phyloP scores from a whole-genome alignment of 2,329 filamentous ascomycete genomes.

The Sclerotinia sclerotiorum region DNA sequence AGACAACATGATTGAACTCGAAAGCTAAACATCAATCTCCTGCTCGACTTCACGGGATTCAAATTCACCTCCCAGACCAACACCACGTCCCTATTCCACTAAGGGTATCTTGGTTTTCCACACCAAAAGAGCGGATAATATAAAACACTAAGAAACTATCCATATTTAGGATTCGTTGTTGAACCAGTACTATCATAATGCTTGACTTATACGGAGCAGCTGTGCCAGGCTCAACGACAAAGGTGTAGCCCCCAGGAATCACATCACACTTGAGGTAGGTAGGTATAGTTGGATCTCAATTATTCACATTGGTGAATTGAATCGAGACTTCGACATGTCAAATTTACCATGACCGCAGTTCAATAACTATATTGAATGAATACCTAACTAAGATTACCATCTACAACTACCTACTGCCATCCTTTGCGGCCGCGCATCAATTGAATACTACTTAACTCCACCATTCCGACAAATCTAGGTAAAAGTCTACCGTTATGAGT shows the following conservation, averaged over 20 bases:
- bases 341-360: neutral
- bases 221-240: neutral
- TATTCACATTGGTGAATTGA: neutral
- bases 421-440: too few relatives aligned
- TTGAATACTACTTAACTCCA: neutral
- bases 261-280: neutral
- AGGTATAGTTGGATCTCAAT: too few relatives aligned
- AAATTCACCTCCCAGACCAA: neutral
- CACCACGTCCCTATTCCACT: too few relatives aligned
- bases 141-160: neutral
- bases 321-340: neutral
- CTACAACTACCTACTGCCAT: neutral
- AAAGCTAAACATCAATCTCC: neutral
- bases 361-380: slow-evolving; percentile 1
- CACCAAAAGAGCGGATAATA: neutral
- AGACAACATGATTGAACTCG: neutral
- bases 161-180: neutral
- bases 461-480: neutral
- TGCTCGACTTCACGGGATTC: neutral
- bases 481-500: neutral
- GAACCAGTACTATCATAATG: neutral
- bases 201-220: neutral
- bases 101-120: neutral
- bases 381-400: neutral
- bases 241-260: neutral